Conservation (phyloP, 2,329 filamentous ascomycete genomes). For the Sphaceloma murrayae region DNA sequence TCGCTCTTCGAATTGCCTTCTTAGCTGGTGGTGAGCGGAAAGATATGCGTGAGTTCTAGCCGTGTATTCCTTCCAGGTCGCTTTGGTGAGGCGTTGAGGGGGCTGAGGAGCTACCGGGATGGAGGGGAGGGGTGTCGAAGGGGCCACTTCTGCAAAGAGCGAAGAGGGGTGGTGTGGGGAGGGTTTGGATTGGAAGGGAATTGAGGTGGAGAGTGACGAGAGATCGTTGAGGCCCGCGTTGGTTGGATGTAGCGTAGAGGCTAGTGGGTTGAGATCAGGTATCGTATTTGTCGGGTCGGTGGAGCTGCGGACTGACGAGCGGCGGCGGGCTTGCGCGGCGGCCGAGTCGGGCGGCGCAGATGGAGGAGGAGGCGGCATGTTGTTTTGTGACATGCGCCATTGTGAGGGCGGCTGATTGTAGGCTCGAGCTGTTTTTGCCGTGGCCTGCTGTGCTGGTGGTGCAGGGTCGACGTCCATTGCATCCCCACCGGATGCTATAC, state of each 20-base stretch:
- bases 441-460: slow-evolving; percentile 23
- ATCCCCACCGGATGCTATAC: slow-evolving; percentile 26
- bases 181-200: slow-evolving; percentile 51
- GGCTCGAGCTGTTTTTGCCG: slow-evolving; percentile 25
- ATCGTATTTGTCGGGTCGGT: slow-evolving; percentile 13
- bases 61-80: slow-evolving; percentile 44
- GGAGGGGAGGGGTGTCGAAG: slow-evolving; percentile 40
- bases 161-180: slow-evolving; percentile 36
- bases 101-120: slow-evolving; percentile 36
- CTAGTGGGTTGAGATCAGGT: slow-evolving; percentile 27
- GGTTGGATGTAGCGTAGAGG: slow-evolving; percentile 39
- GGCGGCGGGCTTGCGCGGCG: slow-evolving; percentile 1
- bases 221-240: slow-evolving; percentile 44
- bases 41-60: slow-evolving; percentile 47
- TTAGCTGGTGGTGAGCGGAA: slow-evolving; percentile 44
- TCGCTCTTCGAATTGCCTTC: slow-evolving; percentile 41
- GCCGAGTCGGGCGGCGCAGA: neutral
- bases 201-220: slow-evolving; percentile 42
- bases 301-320: slow-evolving; percentile 21
- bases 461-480: slow-evolving; percentile 42
- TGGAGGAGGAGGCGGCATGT: neutral
- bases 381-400: slow-evolving; percentile 24
- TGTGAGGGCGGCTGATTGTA: slow-evolving; percentile 27
- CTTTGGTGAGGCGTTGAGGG: slow-evolving; percentile 37
- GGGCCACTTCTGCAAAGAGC: slow-evolving; percentile 26